phyloP scores from a whole-genome alignment of 352 stramenopile species.

The Halophytophthora batemanensis region DNA sequence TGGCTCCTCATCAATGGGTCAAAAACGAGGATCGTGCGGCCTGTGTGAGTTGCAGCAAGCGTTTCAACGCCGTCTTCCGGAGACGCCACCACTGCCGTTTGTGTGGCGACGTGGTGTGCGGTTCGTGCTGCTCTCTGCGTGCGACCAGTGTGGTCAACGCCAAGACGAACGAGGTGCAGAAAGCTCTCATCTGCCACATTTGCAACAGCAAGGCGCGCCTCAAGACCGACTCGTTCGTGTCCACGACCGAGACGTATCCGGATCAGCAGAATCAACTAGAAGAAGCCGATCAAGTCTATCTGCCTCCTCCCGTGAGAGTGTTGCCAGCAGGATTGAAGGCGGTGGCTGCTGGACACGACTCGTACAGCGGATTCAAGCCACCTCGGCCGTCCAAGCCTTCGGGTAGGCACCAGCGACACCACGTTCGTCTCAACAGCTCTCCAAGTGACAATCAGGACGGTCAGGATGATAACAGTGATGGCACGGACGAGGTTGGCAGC shows the following conservation, averaged over 20 bases:
- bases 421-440: too few species aligned
- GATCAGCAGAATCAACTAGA: constrained; percentile 19
- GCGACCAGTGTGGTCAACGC: constrained; percentile 31
- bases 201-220: constrained; percentile 54
- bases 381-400: constrained; percentile 8
- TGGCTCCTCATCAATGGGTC: constrained; percentile 55
- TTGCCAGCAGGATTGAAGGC: constrained; percentile 17
- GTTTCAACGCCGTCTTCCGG: constrained; percentile 51
- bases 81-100: constrained; percentile 64
- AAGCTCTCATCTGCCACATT: constrained; percentile 65
- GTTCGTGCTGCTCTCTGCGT: constrained; percentile 45
- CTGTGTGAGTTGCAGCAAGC: constrained; percentile 69
- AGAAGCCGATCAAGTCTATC: constrained; percentile 10
- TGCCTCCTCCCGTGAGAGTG: constrained; percentile 6
- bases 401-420: too few species aligned
- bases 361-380: constrained; percentile 8
- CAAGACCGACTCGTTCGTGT: constrained; percentile 28
- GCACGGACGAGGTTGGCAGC: constrained; percentile 23
- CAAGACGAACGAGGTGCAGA: constrained; percentile 36
- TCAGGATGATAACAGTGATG: constrained; percentile 7
- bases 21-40: constrained; percentile 51
- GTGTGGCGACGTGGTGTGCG: constrained; percentile 64
- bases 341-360: constrained; percentile 6
- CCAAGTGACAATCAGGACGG: too few species aligned
- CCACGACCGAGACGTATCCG: constrained; percentile 25